phyloP scores from a whole-genome alignment of 805 yeast genomes.

The Wickerhamiella allomyrinae region DNA sequence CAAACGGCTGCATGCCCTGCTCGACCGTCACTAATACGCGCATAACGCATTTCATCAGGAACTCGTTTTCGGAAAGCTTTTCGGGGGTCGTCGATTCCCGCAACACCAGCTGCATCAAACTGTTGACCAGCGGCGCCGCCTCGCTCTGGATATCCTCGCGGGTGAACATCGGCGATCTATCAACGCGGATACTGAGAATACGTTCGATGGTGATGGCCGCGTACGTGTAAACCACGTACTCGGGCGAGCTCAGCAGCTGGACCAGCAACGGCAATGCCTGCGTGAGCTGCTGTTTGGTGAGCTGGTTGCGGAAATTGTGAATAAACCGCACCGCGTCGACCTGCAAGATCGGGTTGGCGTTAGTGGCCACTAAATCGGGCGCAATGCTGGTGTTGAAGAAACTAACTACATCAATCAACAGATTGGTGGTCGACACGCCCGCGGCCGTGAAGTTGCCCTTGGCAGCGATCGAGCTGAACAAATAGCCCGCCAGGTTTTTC shows the following conservation, averaged over 20 bases:
- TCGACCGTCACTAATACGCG: slow-evolving; percentile 67
- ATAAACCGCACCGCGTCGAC: slow-evolving; percentile 91
- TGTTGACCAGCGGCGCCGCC: slow-evolving; percentile 45
- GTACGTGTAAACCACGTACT: slow-evolving; percentile 81
- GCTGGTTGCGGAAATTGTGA: slow-evolving; percentile 79
- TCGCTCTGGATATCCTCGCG: slow-evolving; percentile 55
- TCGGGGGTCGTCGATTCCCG: slow-evolving; percentile 57
- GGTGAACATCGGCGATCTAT: slow-evolving; percentile 39
- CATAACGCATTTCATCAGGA: slow-evolving; percentile 78
- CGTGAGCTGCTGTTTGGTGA: slow-evolving; percentile 68
- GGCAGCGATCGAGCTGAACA: slow-evolving; percentile 81
- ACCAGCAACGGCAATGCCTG: slow-evolving; percentile 71
- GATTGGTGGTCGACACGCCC: slow-evolving; percentile 79
- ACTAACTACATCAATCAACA: slow-evolving; percentile 69
- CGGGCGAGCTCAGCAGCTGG: slow-evolving; percentile 46
- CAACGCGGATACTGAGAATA: slow-evolving; percentile 56
- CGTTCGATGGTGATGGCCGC: slow-evolving; percentile 88
- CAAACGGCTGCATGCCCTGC: slow-evolving; percentile 25
- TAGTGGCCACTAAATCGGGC: slow-evolving; percentile 48
- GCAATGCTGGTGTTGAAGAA: slow-evolving; percentile 76
- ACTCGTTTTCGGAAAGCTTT: slow-evolving; percentile 89
- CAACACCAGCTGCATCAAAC: slow-evolving; percentile 53
- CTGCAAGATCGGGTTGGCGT: slow-evolving; percentile 59
- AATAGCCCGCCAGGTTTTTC: slow-evolving; percentile 74
- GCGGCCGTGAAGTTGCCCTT: slow-evolving; percentile 76